Base-by-base conservation (phyloP, 192 early-diverging fungal species). In the Backusella parvicylindrica region DNA sequence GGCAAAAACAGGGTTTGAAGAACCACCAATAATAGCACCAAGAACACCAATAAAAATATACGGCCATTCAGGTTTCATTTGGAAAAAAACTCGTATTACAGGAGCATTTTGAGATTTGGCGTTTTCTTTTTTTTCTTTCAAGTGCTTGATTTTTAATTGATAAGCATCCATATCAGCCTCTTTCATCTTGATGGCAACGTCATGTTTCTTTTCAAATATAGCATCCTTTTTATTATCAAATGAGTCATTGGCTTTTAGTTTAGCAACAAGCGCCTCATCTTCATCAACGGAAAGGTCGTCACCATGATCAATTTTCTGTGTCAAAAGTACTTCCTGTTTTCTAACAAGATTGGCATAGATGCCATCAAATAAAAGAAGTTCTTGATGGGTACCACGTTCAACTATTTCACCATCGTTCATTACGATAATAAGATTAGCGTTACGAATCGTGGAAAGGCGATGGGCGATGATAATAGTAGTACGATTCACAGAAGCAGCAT, bases 391-490 rank as follows among this genome's bases (percentile, higher is more conserved):
- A 23, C 97, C 97, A 21, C 81, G 70, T 82, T 96, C 93, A 16
- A 90, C 83, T 68, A 94, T 80, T 2, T 78, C 73, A 28, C 93
- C 93, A 67, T 89, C 49, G 81, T 87, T 79, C 71, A 96, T 87
- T 12, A 96, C 95, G 21, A 93, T 89, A 75, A 98, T 98, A 37
- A 88, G 71, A 80, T 96, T 90, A 9, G 94, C 90, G 67, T 94
- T 89, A 50, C 86, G 84, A 71, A 98, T 91, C n/a, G 96, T 98
- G 41, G 93, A 95, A 56, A 98, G 81, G 23, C 96, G 90, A 79
- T 96, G 89, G 4, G 96, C 96, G 78, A 98, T 91, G 4, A 93
- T 90, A 76, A 98, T 91, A 30, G 95, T 96, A 1, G 95, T 96
- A 47, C 96, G 89, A 73, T 89, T 88, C 26, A 83, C 78, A 6